These are phyloP conservation scores for Magnaporthiopsis incrustans DNA, from an alignment of 2,329 filamentous ascomycete species.

Conservation along the genomic window DNA sequence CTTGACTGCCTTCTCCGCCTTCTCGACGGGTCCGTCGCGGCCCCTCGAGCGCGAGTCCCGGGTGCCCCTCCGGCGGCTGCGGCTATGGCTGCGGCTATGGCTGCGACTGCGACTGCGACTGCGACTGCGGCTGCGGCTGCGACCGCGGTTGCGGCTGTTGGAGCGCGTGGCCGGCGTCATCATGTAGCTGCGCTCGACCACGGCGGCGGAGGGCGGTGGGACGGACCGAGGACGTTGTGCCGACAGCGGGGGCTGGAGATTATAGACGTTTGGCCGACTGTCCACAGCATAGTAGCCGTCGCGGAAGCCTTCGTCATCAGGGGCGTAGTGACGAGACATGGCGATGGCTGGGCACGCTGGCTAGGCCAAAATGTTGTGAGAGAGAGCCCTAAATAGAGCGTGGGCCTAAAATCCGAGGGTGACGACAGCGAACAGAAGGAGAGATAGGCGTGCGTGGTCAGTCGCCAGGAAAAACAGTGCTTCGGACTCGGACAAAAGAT, in stretches of 20 bases:
- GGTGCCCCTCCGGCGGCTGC: slow-evolving; percentile 2
- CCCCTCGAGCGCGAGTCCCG: slow-evolving; percentile 4
- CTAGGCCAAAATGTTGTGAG: no score
- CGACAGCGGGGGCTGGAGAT: slow-evolving; percentile 17
- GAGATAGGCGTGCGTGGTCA: background rate
- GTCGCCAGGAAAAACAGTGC: background rate
- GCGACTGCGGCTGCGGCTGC: background rate
- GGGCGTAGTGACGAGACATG: slow-evolving; percentile 19
- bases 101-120: slow-evolving; percentile 1
- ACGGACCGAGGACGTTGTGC: slow-evolving; percentile 20
- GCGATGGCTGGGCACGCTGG: background rate
- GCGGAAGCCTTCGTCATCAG: slow-evolving; percentile 1
- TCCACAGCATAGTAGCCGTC: background rate
- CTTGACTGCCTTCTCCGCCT: slow-evolving; percentile 33
- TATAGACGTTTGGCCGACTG: slow-evolving; percentile 6
- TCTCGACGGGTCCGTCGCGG: slow-evolving; percentile 26
- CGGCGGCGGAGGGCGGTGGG: slow-evolving; percentile 13
- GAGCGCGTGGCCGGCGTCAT: background rate
- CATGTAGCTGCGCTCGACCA: slow-evolving; percentile 1
- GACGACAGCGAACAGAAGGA: background rate
- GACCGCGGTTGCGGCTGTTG: slow-evolving; percentile 3
- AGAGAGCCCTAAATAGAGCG: no score
- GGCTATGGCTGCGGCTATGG: background rate
- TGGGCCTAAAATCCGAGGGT: background rate
- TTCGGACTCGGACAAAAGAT: background rate